Base-by-base conservation (phyloP, 352 stramenopile species). In the Halophytophthora batemanensis region DNA sequence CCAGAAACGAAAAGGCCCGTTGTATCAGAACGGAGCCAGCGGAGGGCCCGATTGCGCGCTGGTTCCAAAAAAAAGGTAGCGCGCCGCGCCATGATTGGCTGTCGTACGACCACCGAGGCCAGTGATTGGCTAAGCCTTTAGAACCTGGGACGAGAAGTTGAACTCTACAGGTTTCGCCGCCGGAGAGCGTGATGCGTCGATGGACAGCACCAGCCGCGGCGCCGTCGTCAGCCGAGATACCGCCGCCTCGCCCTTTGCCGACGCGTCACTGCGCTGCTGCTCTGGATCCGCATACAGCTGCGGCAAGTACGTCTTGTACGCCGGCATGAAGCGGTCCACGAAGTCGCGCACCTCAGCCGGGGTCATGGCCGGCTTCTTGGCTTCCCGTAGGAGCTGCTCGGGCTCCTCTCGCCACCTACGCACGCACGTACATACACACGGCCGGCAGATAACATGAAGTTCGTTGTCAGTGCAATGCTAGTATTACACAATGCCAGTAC, bases 251-350 rank as follows among this genome's bases (percentile, higher is more conserved):
- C 29, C 18, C 33, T 22, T 17, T 10, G 48, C 28, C n/a, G 60
- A 14, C 18, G 34, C 22, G 36, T 25, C 29, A 23, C 36, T 45
- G 29, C 60, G 23, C 55, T 41, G 18, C 29, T 29, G 37, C 29
- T 58, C 60, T 14, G 70, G 61, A 22, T 68, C 59, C 13, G 46
- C 57, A 66, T 95, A 93, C 35, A 95, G 61, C 0, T 31, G 56
- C 14, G 62, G 52, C 14, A 92, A 50, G 49, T 93, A 95, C 10
- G 72, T 64, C 28, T 82, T 65, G 66, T 95, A 95, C 21, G 77
- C 66, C 12, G 86, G 83, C 79, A 95, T 90, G 59, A 89, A 95
- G 55, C 86, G 82, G 50, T 93, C 79, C 37, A 95, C 78, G 62
- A 95, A 95, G 64, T 92, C 82, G 28, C 71, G 71, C 39, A 95